These are phyloP conservation scores for Teratosphaeriaceae sp. DNA, from an alignment of 2,329 filamentous ascomycete genomes.

Conservation along the genomic window DNA sequence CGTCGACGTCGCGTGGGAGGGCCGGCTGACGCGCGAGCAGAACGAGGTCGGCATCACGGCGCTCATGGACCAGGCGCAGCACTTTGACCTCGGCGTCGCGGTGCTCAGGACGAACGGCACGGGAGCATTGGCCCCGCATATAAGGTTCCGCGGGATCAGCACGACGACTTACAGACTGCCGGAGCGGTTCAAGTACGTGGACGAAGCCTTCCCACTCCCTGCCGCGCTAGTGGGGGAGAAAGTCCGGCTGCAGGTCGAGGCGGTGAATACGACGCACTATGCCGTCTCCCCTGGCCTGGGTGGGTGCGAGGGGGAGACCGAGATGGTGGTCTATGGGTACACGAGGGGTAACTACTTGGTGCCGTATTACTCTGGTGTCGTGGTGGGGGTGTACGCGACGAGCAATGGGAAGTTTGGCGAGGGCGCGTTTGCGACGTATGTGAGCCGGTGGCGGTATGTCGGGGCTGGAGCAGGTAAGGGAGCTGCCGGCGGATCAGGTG, in stretches of 20 bases:
- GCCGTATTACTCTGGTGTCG: conserved; percentile 9
- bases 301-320: conserved; percentile 7
- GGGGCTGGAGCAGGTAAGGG: background rate
- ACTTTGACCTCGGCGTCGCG: conserved; percentile 39
- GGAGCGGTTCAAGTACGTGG: conserved; percentile 9
- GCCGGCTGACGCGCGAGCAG: conserved; percentile 39
- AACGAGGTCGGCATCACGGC: conserved; percentile 25
- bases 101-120: conserved; percentile 10
- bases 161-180: conserved; percentile 14
- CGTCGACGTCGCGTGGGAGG: conserved; percentile 39
- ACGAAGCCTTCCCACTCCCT: conserved; percentile 31
- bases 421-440: conserved; percentile 5
- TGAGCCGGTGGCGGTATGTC: background rate
- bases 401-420: conserved; percentile 11
- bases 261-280: conserved; percentile 43
- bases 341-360: conserved; percentile 9
- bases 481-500: background rate
- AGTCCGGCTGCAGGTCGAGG: conserved; percentile 38
- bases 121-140: conserved; percentile 25
- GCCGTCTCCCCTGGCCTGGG: conserved; percentile 23
- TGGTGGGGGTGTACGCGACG: conserved; percentile 10
- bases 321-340: conserved; percentile 8
- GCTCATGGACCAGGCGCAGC: conserved; percentile 41
- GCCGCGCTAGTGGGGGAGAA: conserved; percentile 25
- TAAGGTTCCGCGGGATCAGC: conserved; percentile 39